Evolutionary conservation across 2,329 filamentous ascomycete genomes (phyloP).

Genomic region (Fusarium metavorans): DNA sequence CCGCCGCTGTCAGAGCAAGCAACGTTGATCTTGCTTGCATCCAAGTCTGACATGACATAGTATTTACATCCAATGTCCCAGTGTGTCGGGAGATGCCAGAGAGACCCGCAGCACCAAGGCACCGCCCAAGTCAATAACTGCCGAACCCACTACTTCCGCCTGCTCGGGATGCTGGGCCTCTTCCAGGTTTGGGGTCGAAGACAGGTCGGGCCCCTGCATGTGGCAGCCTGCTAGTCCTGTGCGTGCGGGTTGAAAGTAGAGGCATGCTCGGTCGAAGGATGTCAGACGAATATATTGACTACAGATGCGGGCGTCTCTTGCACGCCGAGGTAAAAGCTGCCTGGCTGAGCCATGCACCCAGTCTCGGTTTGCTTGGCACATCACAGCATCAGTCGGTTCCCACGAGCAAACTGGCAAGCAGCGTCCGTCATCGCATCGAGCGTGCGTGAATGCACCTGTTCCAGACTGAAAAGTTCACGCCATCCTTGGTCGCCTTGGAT

Average conservation of each 20-base stretch:
- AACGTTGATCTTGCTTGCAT: background rate
- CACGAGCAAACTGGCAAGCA: background rate
- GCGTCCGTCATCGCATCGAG: background rate
- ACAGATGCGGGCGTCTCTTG: background rate
- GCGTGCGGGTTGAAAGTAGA: background rate
- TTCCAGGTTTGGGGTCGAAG: constrained; percentile 23
- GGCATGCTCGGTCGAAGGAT: background rate
- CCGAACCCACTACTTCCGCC: constrained; percentile 26
- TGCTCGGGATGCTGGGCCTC: constrained; percentile 11
- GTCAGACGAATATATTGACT: background rate
- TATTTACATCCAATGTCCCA: constrained; percentile 4
- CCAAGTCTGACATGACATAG: background rate
- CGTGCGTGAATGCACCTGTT: constrained; percentile 1
- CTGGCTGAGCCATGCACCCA: background rate
- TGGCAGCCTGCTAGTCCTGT: background rate
- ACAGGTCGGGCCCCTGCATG: constrained; percentile 28
- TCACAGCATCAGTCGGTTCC: background rate
- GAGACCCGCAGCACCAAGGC: constrained; percentile 7
- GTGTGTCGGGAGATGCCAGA: constrained; percentile 5
- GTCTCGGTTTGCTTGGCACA: background rate
- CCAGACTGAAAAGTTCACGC: background rate
- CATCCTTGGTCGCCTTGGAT: background rate
- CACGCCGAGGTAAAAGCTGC: background rate
- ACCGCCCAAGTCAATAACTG: constrained; percentile 19
- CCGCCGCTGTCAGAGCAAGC: background rate